phyloP scores from a whole-genome alignment of 139 green algal genomes.

The Mychonastes homosphaera region DNA sequence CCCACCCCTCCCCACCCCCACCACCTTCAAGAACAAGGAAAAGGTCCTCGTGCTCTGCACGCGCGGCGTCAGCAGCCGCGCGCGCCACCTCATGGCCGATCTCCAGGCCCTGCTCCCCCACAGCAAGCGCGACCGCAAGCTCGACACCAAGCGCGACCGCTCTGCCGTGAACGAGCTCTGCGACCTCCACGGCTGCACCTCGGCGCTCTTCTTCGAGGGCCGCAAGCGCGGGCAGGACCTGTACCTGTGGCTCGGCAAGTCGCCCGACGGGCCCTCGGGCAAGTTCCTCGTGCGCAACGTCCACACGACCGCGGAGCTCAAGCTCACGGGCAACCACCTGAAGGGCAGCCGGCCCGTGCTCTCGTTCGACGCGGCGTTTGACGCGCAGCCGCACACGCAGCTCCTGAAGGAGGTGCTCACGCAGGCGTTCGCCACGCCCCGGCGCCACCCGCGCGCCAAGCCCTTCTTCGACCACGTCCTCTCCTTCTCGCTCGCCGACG shows the following conservation, averaged over 20 bases:
- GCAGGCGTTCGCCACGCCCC: constrained; percentile 78
- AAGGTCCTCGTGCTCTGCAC: constrained; percentile 78
- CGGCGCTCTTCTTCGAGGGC: constrained; percentile 88
- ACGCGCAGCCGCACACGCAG: constrained; percentile 75
- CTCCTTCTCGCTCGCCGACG: constrained; percentile 75
- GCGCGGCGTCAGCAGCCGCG: constrained; percentile 73
- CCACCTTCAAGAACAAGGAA: constrained; percentile 77
- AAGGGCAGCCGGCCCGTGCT: constrained; percentile 59
- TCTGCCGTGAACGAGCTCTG: constrained; percentile 82
- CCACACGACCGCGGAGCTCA: constrained; percentile 97
- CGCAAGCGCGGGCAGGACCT: constrained; percentile 93
- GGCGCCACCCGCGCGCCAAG: constrained; percentile 81
- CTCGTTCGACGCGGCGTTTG: constrained; percentile 63
- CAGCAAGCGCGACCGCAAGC: constrained; percentile 90
- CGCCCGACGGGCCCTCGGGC: constrained; percentile 73
- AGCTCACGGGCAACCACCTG: constrained; percentile 94
- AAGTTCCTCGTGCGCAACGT: constrained; percentile 91
- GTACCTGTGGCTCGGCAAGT: constrained; percentile 89
- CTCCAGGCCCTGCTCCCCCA: constrained; percentile 81
- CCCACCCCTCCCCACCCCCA: no score
- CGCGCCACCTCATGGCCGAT: constrained; percentile 90
- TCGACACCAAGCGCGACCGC: constrained; percentile 88
- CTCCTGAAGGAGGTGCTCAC: constrained; percentile 90
- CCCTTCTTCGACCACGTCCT: constrained; percentile 97
- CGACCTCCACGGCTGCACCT: constrained; percentile 61